phyloP scores from a whole-genome alignment of 495 filamentous ascomycete genomes.

The Trichodelitschia bisporula region DNA sequence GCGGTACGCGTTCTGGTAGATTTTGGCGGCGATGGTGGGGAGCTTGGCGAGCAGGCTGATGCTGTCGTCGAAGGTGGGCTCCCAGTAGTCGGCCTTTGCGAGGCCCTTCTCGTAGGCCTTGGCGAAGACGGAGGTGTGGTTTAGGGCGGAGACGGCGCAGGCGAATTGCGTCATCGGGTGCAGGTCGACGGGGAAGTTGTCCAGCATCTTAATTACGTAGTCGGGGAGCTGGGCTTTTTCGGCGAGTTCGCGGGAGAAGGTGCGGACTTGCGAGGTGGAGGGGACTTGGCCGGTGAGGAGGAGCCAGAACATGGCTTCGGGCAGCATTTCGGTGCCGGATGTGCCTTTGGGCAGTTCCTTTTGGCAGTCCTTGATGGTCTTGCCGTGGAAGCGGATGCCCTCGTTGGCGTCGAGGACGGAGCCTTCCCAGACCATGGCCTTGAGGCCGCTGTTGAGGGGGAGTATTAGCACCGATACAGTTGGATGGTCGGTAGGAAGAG shows the following conservation, averaged over 20 bases:
- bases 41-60: constrained; percentile 90
- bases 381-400: constrained; percentile 93
- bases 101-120: constrained; percentile 77
- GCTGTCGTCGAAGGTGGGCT: constrained; percentile 89
- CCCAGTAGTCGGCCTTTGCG: constrained; percentile 93
- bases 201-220: constrained; percentile 70
- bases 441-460: constrained; percentile 37
- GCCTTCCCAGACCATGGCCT: constrained; percentile 97
- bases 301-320: constrained; percentile 99
- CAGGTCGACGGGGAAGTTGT: constrained; percentile 64
- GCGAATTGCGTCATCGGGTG: constrained; percentile 98
- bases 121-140: constrained; percentile 77
- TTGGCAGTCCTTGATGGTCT: constrained; percentile 95
- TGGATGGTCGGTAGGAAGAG: not conserved
- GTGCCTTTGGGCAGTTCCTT: constrained; percentile 78
- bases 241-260: constrained; percentile 63
- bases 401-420: constrained; percentile 92
- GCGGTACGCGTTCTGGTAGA: constrained; percentile 73
- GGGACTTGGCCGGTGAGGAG: constrained; percentile 85
- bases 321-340: constrained; percentile 93
- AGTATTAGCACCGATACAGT: not conserved
- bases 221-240: constrained; percentile 64
- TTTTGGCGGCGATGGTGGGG: constrained; percentile 86
- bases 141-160: constrained; percentile 78
- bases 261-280: constrained; percentile 51